A percentile compares a stretch with the other conserved stretches of the same genome.
phyloP scores from a whole-genome alignment of 2,329 filamentous ascomycete genomes.

The Alternaria solani region DNA sequence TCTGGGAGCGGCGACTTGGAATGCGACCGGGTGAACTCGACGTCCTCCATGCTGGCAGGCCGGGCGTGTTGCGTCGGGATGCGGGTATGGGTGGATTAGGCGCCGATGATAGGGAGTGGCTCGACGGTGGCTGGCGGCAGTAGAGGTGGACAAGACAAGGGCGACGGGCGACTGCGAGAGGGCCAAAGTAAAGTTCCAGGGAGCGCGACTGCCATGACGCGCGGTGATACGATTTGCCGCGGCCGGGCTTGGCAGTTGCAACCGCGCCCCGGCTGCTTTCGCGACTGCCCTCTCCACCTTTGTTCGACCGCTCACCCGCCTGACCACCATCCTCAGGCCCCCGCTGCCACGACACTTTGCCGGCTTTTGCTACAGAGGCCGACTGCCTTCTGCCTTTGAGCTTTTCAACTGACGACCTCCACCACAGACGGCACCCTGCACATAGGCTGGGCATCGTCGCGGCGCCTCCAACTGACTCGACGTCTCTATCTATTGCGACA shows the following conservation, averaged over 20 bases:
- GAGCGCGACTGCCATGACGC: slow-evolving; percentile 35
- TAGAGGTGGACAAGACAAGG: slow-evolving; percentile 8
- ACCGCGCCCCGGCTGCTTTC: neutral
- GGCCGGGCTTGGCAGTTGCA: slow-evolving; percentile 19
- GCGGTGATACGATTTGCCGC: slow-evolving; percentile 27
- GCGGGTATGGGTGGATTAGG: neutral
- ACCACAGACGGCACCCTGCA: slow-evolving; percentile 4
- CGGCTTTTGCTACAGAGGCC: neutral
- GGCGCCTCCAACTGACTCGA: slow-evolving; percentile 4
- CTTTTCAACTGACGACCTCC: neutral
- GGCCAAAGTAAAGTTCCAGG: slow-evolving; percentile 18
- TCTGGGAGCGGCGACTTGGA: slow-evolving; percentile 54
- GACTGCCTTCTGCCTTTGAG: neutral
- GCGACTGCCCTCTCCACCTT: slow-evolving; percentile 11
- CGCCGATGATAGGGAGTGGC: neutral
- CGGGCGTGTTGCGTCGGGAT: neutral
- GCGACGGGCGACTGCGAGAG: slow-evolving; percentile 18
- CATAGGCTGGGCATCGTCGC: neutral
- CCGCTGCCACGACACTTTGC: slow-evolving; percentile 1
- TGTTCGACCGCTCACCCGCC: slow-evolving; percentile 12
- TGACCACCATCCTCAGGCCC: slow-evolving; percentile 13
- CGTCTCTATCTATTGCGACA: slow-evolving; percentile 13
- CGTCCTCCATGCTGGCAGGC: slow-evolving; percentile 51
- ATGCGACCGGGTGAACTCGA: slow-evolving; percentile 50
- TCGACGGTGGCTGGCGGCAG: neutral